Evolutionary conservation across 208 protist species (phyloP), one percentile per base, ranked within the genome.

Genomic region (Leishmania major): DNA sequence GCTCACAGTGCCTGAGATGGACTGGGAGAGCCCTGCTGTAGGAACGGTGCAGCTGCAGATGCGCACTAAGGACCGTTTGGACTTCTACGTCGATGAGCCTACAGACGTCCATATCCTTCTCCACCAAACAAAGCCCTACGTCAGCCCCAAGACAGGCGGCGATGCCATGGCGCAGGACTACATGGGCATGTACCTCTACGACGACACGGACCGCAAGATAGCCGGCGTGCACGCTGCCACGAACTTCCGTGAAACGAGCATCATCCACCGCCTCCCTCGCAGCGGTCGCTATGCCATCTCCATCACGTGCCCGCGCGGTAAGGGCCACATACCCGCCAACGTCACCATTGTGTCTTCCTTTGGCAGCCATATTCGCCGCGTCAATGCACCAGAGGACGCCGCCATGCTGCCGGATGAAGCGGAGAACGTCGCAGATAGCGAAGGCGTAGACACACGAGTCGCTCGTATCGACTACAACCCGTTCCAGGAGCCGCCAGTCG

Each of bases 111-210:
- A 95, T 70, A 90, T 97, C 70, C 88, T 97, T 22, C 69, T 95
- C 45, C 87, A 87, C 43, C 93, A 97, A 77, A 89, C 85, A 53
- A 93, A 94, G 75, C 87, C 89, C 22, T 90, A 72, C 75, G 47
- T 86, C 10, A 85, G 81, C 51, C 77, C 88, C 31, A 86, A 89
- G 70, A 87, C 78, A 2, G 88, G 87, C 31, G 85, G 88, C 67
- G 90, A 97, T 81, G 89, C 91, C 31, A 95, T 94, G 89, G 86
- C 87, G 35, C 84, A 94, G 79, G 88, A 93, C 76, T 97, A 92
- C 79, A 88, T 95, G 80, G 93, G 93, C 66, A 90, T 95, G 87
- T 97, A 97, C 88, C 87, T 97, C n/a, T 95, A 97, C 88, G 87
- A 94, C 77, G 87, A 90, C 73, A 85, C 86, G 28, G 88, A 95